phyloP scores from a whole-genome alignment of 768 basidiomycete species.

The Postia placenta region DNA sequence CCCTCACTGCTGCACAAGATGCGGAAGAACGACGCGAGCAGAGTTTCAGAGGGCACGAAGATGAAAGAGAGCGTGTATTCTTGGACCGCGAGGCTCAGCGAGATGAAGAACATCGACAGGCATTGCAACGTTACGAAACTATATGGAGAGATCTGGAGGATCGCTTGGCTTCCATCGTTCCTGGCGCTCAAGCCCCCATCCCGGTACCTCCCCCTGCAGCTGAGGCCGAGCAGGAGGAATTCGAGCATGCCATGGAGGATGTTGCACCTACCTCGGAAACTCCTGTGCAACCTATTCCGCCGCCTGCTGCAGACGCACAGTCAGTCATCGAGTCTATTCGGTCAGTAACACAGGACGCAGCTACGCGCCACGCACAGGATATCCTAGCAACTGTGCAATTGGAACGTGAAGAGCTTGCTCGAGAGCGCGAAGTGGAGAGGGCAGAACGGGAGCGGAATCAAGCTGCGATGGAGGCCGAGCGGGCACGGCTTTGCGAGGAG shows the following conservation, averaged over 20 bases:
- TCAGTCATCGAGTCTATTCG: conserved; percentile 33
- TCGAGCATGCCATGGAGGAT: not conserved
- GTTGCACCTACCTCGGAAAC: not conserved
- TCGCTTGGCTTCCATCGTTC: conserved; percentile 13
- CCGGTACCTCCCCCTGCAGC: conserved; percentile 15
- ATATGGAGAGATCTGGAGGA: conserved; percentile 27
- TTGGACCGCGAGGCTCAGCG: conserved; percentile 52
- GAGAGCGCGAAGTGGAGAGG: conserved; percentile 47
- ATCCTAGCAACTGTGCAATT: conserved; percentile 51
- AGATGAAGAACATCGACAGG: conserved; percentile 46
- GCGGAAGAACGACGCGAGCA: conserved; percentile 60
- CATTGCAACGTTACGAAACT: conserved; percentile 42
- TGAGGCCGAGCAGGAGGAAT: not conserved
- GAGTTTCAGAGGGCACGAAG: conserved; percentile 60
- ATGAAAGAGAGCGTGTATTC: conserved; percentile 57
- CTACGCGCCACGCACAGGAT: conserved; percentile 49
- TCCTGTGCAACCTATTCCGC: not conserved
- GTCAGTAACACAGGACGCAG: conserved; percentile 45
- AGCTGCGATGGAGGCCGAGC: conserved; percentile 38
- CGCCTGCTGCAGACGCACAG: conserved; percentile 20
- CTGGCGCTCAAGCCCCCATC: conserved; percentile 8
- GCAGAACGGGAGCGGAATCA: conserved; percentile 49
- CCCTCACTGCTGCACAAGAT: conserved; percentile 44
- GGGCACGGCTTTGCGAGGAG: conserved; percentile 26
- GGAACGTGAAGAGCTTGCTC: conserved; percentile 54